Base-by-base conservation (phyloP, 2,329 filamentous ascomycete genomes). In the Colletotrichum spaethianum region DNA sequence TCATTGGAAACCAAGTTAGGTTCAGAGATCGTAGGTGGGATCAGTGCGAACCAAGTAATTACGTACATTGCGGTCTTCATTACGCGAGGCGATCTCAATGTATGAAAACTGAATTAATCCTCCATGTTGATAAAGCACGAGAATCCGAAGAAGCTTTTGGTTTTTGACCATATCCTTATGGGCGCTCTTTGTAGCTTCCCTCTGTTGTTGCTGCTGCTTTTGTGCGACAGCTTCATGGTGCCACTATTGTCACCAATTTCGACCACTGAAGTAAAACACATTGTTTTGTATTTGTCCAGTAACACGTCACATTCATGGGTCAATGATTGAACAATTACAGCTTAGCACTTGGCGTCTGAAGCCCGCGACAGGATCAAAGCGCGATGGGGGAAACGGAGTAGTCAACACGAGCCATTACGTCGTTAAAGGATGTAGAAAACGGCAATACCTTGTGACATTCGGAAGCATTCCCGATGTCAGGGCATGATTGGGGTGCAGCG, bases 381-480 rank as follows among this genome's bases (percentile, higher is more conserved):
- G 44, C 36, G 16, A 38, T 14, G 1, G 2, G 14, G 23, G 9
- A 50, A 59, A 28, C 7, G 12, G 38, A 2, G 44, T 11, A 23
- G 56, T 36, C 23, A 9, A n/a, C 53, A 38, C 14, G 23, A 26
- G 33, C 52, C 40, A 65, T 40, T 46, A 11, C 42, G 12, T 3
- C n/a, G n/a, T 38, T 31, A n/a, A 18, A 26, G 16, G 40, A 28
- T 5, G 4, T 5, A 38, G n/a, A 36, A 57, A 42, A 46, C 14
- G 20, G 42, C n/a, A 62, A 33, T 7, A 18, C 4, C 20, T 7
- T 20, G 12, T n/a, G 7, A 23, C 14, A 16, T 31, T 46, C 67
- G 53, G 62, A n/a, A 33, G 23, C 33, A 3, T n/a, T 38, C 42
- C 67, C 62, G 44, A 23, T 53, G 53, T 52, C 60, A 65, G 23